These are phyloP conservation scores for Marsdenia floribunda DNA, from an alignment of 257 asterid genomes.

Conservation along the genomic window DNA sequence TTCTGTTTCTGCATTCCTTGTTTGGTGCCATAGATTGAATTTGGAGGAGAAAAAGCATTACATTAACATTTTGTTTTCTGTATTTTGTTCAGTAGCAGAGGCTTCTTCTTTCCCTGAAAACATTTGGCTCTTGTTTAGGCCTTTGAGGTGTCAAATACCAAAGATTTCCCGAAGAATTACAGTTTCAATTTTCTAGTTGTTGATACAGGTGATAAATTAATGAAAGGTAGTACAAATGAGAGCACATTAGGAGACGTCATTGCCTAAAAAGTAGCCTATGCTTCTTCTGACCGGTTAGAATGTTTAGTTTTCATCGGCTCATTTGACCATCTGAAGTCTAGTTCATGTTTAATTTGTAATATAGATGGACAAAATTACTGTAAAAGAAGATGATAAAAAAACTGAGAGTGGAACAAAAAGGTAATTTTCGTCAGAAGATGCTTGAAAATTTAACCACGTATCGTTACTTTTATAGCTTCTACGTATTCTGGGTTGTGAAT, in stretches of 20 bases:
- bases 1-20: not conserved
- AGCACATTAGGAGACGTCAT: not conserved
- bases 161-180: not conserved
- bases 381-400: not conserved
- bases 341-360: not conserved
- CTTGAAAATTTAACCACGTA: not conserved
- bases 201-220: not conserved
- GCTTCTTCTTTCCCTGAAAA: not conserved
- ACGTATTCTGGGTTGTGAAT: not conserved
- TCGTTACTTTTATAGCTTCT: not conserved
- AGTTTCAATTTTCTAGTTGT: not conserved
- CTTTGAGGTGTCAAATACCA: not conserved
- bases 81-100: not conserved
- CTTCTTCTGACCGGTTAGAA: not conserved
- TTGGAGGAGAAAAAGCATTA: not conserved
- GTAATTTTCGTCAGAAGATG: not conserved
- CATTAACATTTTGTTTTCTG: not conserved
- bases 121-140: not conserved
- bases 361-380: not conserved
- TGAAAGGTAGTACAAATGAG: not conserved
- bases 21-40: not conserved
- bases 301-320: not conserved
- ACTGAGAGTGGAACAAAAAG: not conserved
- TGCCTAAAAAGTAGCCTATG: not conserved
- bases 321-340: not conserved